Percentiles rank a stretch among this genome's conserved stretches.
Conservation (phyloP, 2,329 filamentous ascomycete genomes). For the Monosporascus sp. region DNA sequence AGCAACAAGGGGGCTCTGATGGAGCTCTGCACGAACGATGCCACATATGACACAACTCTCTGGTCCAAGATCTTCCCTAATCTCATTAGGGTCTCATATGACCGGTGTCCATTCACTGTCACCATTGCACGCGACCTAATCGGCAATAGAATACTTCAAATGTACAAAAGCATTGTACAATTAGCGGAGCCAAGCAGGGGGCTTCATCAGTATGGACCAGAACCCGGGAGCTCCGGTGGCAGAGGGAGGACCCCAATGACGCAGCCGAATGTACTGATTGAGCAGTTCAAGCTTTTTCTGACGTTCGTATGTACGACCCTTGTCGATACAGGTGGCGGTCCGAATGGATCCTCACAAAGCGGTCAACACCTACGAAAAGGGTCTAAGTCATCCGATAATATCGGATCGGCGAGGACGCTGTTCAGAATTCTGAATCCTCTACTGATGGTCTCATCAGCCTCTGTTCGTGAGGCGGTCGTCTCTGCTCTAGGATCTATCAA, state of each 20-base stretch:
- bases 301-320: slow-evolving; percentile 96
- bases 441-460: slow-evolving; percentile 70
- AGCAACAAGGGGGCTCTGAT: slow-evolving; percentile 82
- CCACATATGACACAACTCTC: slow-evolving; percentile 87
- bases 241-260: slow-evolving; percentile 56
- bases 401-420: slow-evolving; percentile 79
- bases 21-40: slow-evolving; percentile 91
- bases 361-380: slow-evolving; percentile 75
- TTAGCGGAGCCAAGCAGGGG: slow-evolving; percentile 70
- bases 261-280: slow-evolving; percentile 81
- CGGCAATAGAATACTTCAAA: slow-evolving; percentile 85
- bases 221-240: slow-evolving; percentile 48
- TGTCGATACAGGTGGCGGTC: slow-evolving; percentile 68
- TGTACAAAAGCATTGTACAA: slow-evolving; percentile 78
- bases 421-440: slow-evolving; percentile 91
- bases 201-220: slow-evolving; percentile 53
- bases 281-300: slow-evolving; percentile 97
- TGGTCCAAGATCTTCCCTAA: slow-evolving; percentile 99
- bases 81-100: slow-evolving; percentile 81
- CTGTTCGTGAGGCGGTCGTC: slow-evolving; percentile 85
- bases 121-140: slow-evolving; percentile 87
- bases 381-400: slow-evolving; percentile 70
- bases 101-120: slow-evolving; percentile 86
- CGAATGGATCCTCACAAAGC: slow-evolving; percentile 49
- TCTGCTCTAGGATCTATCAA: slow-evolving; percentile 92